A percentile compares a stretch with the other conserved stretches of the same genome.
Evolutionary conservation across 2,329 filamentous ascomycete genomes (phyloP).

Genomic region (Aspergillus tanneri): DNA sequence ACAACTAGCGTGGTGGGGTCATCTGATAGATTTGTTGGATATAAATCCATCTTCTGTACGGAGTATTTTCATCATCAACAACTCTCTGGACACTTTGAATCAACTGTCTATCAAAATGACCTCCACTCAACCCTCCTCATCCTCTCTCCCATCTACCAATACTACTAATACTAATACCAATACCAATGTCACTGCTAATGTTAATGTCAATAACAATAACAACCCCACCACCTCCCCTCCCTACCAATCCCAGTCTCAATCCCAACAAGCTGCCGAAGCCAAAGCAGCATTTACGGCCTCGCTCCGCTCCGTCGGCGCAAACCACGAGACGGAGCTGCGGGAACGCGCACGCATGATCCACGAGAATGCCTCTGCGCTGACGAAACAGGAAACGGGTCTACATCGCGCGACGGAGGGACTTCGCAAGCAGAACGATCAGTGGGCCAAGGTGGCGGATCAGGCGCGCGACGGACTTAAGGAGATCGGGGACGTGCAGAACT

Average conservation of each 20-base stretch:
- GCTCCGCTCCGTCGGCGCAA: constrained; percentile 45
- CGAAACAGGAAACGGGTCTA: constrained; percentile 57
- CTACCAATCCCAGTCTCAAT: constrained; percentile 4
- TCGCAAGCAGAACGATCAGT: constrained; percentile 53
- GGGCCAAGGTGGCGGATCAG: constrained; percentile 55
- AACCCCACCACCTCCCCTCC: constrained; percentile 2
- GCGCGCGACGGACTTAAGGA: constrained; percentile 59
- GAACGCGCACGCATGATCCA: constrained; percentile 58
- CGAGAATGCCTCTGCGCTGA: constrained; percentile 53
- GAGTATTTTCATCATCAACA: too few relatives aligned
- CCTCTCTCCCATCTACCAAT: too few relatives aligned
- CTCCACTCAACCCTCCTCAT: too few relatives aligned
- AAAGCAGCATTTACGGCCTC: constrained; percentile 46
- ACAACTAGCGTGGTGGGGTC: not conserved
- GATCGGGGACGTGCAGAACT: constrained; percentile 65
- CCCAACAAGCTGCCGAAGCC: constrained; percentile 41
- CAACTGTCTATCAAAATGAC: too few relatives aligned
- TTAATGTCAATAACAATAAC: constrained; percentile 9
- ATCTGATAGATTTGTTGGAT: too few relatives aligned
- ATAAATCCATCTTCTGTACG: too few relatives aligned
- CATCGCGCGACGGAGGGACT: constrained; percentile 51
- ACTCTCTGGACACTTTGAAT: too few relatives aligned
- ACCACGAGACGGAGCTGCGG: constrained; percentile 54
- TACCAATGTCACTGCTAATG: too few relatives aligned
- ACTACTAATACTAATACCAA: too few relatives aligned